Conservation (phyloP, 2,329 filamentous ascomycete genomes). For the Monilinia polystroma region DNA sequence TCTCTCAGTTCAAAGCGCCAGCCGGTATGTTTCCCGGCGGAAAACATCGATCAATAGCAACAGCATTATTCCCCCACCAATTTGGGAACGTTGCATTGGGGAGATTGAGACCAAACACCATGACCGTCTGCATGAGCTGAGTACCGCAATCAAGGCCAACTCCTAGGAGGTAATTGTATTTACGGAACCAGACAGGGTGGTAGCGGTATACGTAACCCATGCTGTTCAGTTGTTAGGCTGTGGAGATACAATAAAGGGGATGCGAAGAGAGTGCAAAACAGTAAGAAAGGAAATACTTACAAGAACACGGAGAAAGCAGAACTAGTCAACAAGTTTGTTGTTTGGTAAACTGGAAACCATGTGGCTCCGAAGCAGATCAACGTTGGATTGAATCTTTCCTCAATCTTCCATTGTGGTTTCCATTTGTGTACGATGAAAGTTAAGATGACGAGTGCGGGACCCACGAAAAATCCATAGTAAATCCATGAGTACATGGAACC, state of each 20-base stretch:
- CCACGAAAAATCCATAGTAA: conserved; percentile 39
- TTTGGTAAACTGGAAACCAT: conserved; percentile 37
- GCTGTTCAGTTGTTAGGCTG: neutral
- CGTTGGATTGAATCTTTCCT: conserved; percentile 36
- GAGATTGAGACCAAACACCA: conserved; percentile 56
- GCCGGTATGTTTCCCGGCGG: conserved; percentile 26
- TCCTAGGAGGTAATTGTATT: conserved; percentile 77
- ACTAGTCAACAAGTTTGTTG: conserved; percentile 38
- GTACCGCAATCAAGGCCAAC: conserved; percentile 70
- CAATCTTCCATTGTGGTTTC: conserved; percentile 39
- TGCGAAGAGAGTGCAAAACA: neutral
- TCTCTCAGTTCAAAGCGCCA: neutral
- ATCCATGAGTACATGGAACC: conserved; percentile 38
- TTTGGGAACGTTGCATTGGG: conserved; percentile 34
- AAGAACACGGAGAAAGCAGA: conserved; percentile 36
- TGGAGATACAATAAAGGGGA: neutral
- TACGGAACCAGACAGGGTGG: conserved; percentile 63
- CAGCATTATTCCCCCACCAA: conserved; percentile 39
- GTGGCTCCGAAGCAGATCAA: conserved; percentile 37
- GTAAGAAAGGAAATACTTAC: conserved; percentile 17
- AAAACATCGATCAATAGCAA: conserved; percentile 36
- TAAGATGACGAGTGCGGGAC: conserved; percentile 34
- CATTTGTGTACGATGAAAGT: conserved; percentile 35
- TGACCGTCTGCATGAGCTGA: conserved; percentile 63
- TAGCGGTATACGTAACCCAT: conserved; percentile 28